Evolutionary conservation across 1,284 basidiomycete genomes (phyloP), one percentile per base, ranked within the genome.

Genomic region (Leccinum insigne): DNA sequence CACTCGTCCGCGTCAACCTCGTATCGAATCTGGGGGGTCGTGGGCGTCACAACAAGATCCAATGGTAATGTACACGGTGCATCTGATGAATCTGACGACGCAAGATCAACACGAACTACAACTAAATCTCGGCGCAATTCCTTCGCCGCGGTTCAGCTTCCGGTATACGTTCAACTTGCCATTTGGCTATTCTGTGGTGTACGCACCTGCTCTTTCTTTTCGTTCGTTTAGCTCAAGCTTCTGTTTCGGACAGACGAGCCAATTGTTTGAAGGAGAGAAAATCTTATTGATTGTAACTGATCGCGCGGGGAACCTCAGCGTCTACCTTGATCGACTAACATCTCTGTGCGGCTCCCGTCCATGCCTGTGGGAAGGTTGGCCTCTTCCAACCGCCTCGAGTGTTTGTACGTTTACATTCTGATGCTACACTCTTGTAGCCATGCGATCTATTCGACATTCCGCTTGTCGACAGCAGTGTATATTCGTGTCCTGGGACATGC

Each of bases 361-460:
- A 89, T 67, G 80, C 80, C n/a, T 89, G 88, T 64, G 85, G 85
- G 32, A 75, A 82, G 77, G 86, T 84, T 65, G 61, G 76, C 4
- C 3, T 23, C 1, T 21, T 2, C 10, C 5, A 60, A 9, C n/a
- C 14, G 11, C 52, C 38, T 57, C 23, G 32, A 35, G n/a, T 7
- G 8, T 16, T 14, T 32, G 18, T 44, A 8, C 26, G 8, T 60
- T 32, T 58, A 38, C n/a, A 5, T 40, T 38, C 44, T 61, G 21
- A 42, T 49, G 42, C 7, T 16, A 4, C 10, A 2, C 14, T 1
- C 14, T 16, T 59, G 8, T 64, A 88, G 86, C 78, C 81, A 1
- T 88, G 87, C 60, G 77, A 74, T 64, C 70, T 87, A 5, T 72
- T 70, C 5, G 67, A 77, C n/a, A 62, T 83, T 2, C 71, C 47